phyloP scores from a whole-genome alignment of 2,329 filamentous ascomycete species.

The Pseudogymnoascus sp. region DNA sequence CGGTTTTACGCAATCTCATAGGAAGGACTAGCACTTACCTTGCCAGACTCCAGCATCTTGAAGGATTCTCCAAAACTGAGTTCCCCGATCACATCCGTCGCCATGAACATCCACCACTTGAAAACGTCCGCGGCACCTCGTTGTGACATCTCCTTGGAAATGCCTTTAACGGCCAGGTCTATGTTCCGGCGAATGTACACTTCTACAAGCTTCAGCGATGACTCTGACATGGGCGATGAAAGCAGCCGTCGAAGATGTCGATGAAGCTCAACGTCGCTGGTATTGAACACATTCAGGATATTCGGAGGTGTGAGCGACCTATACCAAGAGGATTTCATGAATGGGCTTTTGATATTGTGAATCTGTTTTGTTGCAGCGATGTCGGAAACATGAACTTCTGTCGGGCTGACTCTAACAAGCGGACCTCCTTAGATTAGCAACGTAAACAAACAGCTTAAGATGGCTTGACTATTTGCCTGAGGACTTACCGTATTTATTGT shows the following conservation, averaged over 20 bases:
- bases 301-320: conserved; percentile 17
- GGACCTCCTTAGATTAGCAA: background rate
- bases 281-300: conserved; percentile 34
- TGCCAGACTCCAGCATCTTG: conserved; percentile 40
- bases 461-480: background rate
- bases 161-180: conserved; percentile 34
- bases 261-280: conserved; percentile 33
- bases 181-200: conserved; percentile 31
- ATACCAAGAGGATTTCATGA: conserved; percentile 31
- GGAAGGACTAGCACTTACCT: conserved; percentile 30
- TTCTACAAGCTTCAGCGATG: conserved; percentile 28
- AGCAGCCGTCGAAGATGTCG: conserved; percentile 35
- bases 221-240: conserved; percentile 33
- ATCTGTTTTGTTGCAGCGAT: conserved; percentile 28
- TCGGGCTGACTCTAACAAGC: conserved; percentile 25
- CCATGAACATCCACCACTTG: conserved; percentile 47
- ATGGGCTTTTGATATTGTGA: conserved; percentile 29
- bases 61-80: conserved; percentile 49
- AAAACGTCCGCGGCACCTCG: conserved; percentile 36
- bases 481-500: conserved; percentile 14
- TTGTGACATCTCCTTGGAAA: conserved; percentile 36
- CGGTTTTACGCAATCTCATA: background rate
- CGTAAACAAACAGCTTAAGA: background rate
- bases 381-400: conserved; percentile 34
- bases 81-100: conserved; percentile 46